Base-by-base conservation (phyloP, 345 rosid species). In the Gossypium turneri region DNA sequence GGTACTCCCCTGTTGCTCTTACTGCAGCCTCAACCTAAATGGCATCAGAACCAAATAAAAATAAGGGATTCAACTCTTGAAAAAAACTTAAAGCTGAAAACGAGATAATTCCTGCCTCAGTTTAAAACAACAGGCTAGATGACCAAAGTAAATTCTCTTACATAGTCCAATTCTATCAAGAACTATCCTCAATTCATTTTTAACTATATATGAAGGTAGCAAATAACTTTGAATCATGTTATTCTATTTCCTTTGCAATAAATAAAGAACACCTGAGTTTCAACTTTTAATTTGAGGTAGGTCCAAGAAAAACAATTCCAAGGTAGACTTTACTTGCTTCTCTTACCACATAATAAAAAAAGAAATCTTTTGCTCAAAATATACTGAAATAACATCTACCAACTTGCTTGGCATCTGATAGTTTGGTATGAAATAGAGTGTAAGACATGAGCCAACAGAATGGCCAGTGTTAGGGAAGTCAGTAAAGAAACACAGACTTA, bases 1-100 rank as follows among this genome's bases (percentile, higher is more conserved):
- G 98, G 75, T 89, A 93, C 79, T 89, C 93, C 69, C 92, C 95
- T 61, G 96, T 89, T 52, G 92, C 93, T 78, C 92, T 85, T 64
- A 92, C 94, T 22, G 88, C 87, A 52, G 95, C 91, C 79, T 84
- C 94, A 83, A 90, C 90, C 90, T 89, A 80, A 58, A 60, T 27
- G 60, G 12, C 22, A 60, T 65, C 55, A 69, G 16, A 74, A 74
- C 29, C 74, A 68, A 41, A 53, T 48, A 61, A 71, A 56, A 16
- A 67, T 55, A 27, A 74, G 68, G 12, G 13, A 34, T 51, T 52
- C 25, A 74, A 74, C 47, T 27, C 47, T 62, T 50, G 0, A 5
- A 74, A 48, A 9, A 8, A 2, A 0, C 13, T 24, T 16, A 43
- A 56, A 67, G 57, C 65, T 52, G 52, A 25, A 24, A 67, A 56